Base-by-base conservation (phyloP, 2,329 filamentous ascomycete genomes). In the Fusarium longipes region DNA sequence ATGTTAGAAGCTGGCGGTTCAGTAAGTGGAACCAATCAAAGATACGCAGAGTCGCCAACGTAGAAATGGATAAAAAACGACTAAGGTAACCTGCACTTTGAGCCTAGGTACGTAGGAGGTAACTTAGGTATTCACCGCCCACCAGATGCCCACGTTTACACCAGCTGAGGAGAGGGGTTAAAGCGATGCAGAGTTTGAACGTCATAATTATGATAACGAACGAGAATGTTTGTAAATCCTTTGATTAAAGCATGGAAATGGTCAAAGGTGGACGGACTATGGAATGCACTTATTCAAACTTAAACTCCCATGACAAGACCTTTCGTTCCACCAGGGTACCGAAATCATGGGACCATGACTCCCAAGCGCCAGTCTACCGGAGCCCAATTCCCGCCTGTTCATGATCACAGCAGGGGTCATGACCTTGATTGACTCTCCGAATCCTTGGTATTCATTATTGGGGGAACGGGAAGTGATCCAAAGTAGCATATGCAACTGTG, bases 21-120 rank as follows among this genome's bases (percentile, higher is more conserved):
- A 72, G 52, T 45, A 59, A 62, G 52, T 62, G 72, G 58, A 64
- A 32, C 72, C 71, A 74, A 74, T 74, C 71, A 73, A 65, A 68
- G 33, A 39, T 45, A 52, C 52, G 63, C 44, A 62, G 54, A 59
- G 45, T 67, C 54, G 66, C 63, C 49, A 36, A 71, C 39, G 57
- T 73, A 57, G 56, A 70, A 72, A 65, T 63, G 55, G 45, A 36
- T 40, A 65, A 44, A 53, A 53, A 63, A 60, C 55, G n/a, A n/a
- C n/a, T n/a, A n/a, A n/a, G n/a, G n/a, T 67, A 67, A 59, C 57
- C 64, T 66, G 63, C 47, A 54, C 60, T 42, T 50, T 59, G 54
- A 57, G 54, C 40, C 62, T 61, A 29, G 20, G 22, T 52, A 38
- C 11, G 35, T 15, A 7, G 35, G 32, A 3, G n/a, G 32, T 35